These are phyloP conservation scores for Trametes gibbosa DNA, from an alignment of 768 basidiomycete genomes.

Conservation along the genomic window DNA sequence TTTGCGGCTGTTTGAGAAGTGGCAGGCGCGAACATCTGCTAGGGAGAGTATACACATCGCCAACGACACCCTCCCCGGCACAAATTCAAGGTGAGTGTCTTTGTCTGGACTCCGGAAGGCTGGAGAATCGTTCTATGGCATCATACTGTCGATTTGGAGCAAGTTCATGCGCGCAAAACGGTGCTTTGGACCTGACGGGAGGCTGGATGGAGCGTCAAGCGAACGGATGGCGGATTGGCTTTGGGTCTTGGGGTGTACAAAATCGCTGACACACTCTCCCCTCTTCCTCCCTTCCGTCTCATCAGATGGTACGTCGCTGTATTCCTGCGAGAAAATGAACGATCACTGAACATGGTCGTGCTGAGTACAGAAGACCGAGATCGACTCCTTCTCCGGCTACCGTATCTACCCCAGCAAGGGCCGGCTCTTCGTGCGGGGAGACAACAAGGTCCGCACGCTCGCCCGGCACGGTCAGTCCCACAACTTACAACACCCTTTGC, in stretches of 20 bases:
- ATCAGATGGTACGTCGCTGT: slow-evolving; percentile 12
- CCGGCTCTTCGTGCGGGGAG: slow-evolving; percentile 91
- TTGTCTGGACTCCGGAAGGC: background rate
- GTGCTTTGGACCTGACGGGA: background rate
- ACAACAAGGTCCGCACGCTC: slow-evolving; percentile 77
- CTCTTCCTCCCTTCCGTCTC: background rate
- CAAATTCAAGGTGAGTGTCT: slow-evolving; percentile 21
- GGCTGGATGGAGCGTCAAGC: slow-evolving; percentile 10
- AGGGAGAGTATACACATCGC: slow-evolving; percentile 10
- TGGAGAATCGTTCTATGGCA: background rate
- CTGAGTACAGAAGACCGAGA: slow-evolving; percentile 84
- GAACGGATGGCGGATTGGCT: slow-evolving; percentile 7
- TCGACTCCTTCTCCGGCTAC: slow-evolving; percentile 96
- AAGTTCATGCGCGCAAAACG: background rate
- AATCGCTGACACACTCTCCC: background rate
- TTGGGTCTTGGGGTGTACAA: background rate
- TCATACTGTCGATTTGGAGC: background rate
- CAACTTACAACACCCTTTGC: background rate
- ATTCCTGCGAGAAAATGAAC: background rate
- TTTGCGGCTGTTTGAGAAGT: slow-evolving; percentile 9
- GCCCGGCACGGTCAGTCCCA: background rate
- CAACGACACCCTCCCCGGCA: slow-evolving; percentile 14
- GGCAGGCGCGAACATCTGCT: slow-evolving; percentile 9
- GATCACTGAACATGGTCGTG: background rate
- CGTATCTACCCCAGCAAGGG: slow-evolving; percentile 99